These are phyloP conservation scores for Prosopis cineraria DNA, from an alignment of 306 rosid genomes.

Conservation along the genomic window DNA sequence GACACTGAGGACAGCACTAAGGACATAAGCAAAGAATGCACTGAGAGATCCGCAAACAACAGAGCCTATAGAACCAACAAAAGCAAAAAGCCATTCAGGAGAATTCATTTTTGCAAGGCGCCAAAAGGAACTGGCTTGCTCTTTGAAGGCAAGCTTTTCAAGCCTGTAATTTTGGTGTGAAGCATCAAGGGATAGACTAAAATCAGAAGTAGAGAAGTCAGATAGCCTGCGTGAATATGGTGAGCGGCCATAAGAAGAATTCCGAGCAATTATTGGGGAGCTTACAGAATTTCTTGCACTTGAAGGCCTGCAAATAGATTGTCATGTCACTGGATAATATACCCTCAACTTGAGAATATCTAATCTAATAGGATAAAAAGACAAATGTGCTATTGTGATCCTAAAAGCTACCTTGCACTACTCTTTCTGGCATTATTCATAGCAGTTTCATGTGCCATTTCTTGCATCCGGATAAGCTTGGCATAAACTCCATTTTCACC, in stretches of 20 bases:
- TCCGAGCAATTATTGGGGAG: constrained; percentile 89
- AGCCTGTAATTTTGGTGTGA: constrained; percentile 67
- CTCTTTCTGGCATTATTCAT: constrained; percentile 90
- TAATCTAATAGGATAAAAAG: neutral
- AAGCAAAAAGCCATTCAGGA: constrained; percentile 86
- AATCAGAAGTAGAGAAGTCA: constrained; percentile 92
- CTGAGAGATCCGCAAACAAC: constrained; percentile 84
- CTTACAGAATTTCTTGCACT: constrained; percentile 96
- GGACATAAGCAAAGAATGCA: constrained; percentile 92
- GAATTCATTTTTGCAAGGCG: constrained; percentile 93
- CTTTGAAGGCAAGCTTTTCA: constrained; percentile 85
- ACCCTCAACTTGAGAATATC: neutral
- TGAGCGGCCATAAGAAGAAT: constrained; percentile 92
- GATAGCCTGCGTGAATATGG: constrained; percentile 90
- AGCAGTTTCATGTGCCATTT: constrained; percentile 77
- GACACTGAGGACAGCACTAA: constrained; percentile 88
- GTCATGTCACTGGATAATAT: neutral
- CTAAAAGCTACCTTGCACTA: constrained; percentile 85
- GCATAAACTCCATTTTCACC: constrained; percentile 91
- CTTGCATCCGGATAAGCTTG: constrained; percentile 87
- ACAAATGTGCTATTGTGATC: neutral
- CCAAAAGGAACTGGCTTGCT: constrained; percentile 95
- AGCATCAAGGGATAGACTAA: constrained; percentile 79
- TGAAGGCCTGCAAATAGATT: constrained; percentile 68
- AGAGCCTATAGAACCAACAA: constrained; percentile 82